Conservation (phyloP, 179 eudicot species). For the Silene noctiflora region DNA sequence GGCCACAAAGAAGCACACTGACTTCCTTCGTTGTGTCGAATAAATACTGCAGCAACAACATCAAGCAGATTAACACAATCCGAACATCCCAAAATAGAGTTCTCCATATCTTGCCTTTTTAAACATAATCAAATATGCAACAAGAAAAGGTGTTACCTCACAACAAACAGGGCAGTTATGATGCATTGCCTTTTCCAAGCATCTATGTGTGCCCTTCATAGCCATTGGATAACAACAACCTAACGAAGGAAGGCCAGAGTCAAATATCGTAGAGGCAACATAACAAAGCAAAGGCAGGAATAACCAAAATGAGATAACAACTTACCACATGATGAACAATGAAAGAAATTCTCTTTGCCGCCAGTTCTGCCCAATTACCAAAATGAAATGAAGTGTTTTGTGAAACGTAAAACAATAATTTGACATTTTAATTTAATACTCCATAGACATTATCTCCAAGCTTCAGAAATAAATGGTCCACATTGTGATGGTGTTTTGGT, state of each 20-base stretch:
- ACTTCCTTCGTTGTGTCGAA: constrained; percentile 56
- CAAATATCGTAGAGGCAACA: background rate
- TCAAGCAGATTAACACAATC: background rate
- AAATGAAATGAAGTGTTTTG: background rate
- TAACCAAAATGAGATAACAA: background rate
- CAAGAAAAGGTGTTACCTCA: constrained; percentile 33
- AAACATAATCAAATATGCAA: background rate
- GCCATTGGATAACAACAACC: constrained; percentile 54
- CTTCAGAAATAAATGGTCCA: background rate
- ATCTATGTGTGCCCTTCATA: constrained; percentile 48
- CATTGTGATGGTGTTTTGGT: background rate
- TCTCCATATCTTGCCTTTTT: background rate
- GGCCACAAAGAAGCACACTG: constrained; percentile 58
- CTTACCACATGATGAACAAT: constrained; percentile 71
- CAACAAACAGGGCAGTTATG: constrained; percentile 68
- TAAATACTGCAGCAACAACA: constrained; percentile 43
- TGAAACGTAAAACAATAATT: background rate
- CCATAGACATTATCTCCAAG: too few species aligned
- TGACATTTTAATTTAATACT: background rate
- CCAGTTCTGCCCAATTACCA: constrained; percentile 46
- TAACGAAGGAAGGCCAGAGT: constrained; percentile 17
- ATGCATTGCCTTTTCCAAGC: constrained; percentile 71
- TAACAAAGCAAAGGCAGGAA: background rate
- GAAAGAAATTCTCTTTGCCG: constrained; percentile 68
- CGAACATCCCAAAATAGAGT: background rate